Conservation (phyloP, 2,329 filamentous ascomycete species). For the Alternaria gaisen region DNA sequence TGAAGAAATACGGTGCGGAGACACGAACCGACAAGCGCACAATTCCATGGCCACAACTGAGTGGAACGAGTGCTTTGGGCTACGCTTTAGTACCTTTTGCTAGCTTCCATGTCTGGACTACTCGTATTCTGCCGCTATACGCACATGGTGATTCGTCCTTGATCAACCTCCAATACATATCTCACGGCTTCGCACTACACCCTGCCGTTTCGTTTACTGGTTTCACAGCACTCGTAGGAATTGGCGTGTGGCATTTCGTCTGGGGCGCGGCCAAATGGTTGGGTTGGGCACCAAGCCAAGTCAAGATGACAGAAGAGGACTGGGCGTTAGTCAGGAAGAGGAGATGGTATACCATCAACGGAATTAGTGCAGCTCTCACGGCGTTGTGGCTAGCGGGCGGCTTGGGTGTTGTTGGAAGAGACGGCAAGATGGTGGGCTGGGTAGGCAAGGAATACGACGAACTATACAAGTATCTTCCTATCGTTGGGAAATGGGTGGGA, state of each 20-base stretch:
- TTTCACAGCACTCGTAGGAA: conserved; percentile 72
- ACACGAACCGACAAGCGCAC: conserved; percentile 61
- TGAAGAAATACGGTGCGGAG: conserved; percentile 77
- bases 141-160: conserved; percentile 88
- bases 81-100: conserved; percentile 74
- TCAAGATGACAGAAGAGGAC: conserved; percentile 59
- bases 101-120: conserved; percentile 76
- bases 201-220: conserved; percentile 71
- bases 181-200: conserved; percentile 82
- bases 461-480: conserved; percentile 69
- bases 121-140: conserved; percentile 76
- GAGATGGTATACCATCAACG: conserved; percentile 77
- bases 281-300: conserved; percentile 66
- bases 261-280: conserved; percentile 90
- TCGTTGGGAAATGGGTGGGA: conserved; percentile 63
- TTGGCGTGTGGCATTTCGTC: conserved; percentile 78
- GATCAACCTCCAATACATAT: conserved; percentile 82
- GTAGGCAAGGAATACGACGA: conserved; percentile 81
- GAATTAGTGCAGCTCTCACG: conserved; percentile 64
- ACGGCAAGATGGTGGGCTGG: conserved; percentile 77
- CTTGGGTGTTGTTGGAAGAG: conserved; percentile 78
- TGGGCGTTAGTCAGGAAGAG: conserved; percentile 66
- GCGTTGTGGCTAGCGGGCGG: conserved; percentile 83
- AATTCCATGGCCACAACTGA: conserved; percentile 74
- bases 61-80: conserved; percentile 74